Evolutionary conservation across 1,139 yeast species (phyloP).

Genomic region (Saccharomyces hybrid): DNA sequence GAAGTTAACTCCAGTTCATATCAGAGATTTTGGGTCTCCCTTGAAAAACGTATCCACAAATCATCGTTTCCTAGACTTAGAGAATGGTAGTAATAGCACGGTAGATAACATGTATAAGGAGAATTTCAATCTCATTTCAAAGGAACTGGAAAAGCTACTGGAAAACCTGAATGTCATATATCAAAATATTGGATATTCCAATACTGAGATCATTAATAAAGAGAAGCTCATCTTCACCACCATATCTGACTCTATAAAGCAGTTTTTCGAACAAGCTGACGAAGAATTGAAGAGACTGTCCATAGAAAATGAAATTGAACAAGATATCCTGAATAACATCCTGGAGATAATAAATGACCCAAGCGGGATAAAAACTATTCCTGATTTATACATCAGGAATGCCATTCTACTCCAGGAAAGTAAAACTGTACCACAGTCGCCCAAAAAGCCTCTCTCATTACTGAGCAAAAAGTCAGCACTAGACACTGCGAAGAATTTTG

Average conservation of each 20-base stretch:
- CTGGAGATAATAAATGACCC: conserved; percentile 32
- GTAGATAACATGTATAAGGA: conserved; percentile 21
- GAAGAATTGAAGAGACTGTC: conserved; percentile 28
- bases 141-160: conserved; percentile 28
- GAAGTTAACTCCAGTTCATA: conserved; percentile 20
- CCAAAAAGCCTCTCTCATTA: conserved; percentile 30
- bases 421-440: conserved; percentile 28
- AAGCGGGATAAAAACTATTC: conserved; percentile 34
- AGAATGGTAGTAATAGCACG: background rate
- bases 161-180: no score
- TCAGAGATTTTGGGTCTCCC: conserved; percentile 20
- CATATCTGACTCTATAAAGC: conserved; percentile 32
- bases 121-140: conserved; percentile 31
- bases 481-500: conserved; percentile 27
- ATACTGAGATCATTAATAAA: conserved; percentile 32
- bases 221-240: conserved; percentile 33
- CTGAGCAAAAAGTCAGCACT: conserved; percentile 31
- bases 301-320: conserved; percentile 27
- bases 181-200: conserved; percentile 33
- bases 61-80: background rate
- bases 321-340: conserved; percentile 28
- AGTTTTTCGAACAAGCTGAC: conserved; percentile 33
- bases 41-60: conserved; percentile 7
- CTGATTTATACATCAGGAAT: conserved; percentile 35
- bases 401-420: conserved; percentile 26